Conservation (phyloP, 768 basidiomycete species). For the Leccinum broughii region DNA sequence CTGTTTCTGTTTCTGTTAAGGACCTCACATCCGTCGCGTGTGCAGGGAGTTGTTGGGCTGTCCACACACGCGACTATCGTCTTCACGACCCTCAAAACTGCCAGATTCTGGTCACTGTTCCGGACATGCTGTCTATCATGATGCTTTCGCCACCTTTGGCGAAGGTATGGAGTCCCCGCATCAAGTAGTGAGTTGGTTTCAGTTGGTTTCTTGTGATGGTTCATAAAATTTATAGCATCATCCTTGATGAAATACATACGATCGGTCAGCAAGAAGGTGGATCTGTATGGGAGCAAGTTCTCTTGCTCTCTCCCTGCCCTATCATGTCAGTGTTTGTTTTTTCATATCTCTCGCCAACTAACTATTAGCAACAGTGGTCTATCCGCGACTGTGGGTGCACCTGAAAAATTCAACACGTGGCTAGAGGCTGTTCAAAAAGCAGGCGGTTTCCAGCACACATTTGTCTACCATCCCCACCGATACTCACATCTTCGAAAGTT, state of each 20-base stretch:
- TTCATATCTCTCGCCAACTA: background rate
- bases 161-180: conserved; percentile 56
- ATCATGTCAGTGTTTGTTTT: conserved; percentile 53
- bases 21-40: background rate
- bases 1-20: background rate
- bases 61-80: conserved; percentile 65
- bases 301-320: conserved; percentile 68
- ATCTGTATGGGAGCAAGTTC: conserved; percentile 73
- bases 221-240: conserved; percentile 46
- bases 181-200: conserved; percentile 48
- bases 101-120: conserved; percentile 75
- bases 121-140: conserved; percentile 69
- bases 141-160: conserved; percentile 68
- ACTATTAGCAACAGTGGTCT: conserved; percentile 49
- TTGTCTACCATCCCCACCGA: conserved; percentile 64
- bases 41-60: conserved; percentile 60
- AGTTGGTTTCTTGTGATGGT: background rate
- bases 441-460: conserved; percentile 57
- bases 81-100: conserved; percentile 64
- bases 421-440: conserved; percentile 58
- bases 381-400: conserved; percentile 69
- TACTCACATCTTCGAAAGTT: conserved; percentile 77
- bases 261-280: conserved; percentile 73
- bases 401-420: conserved; percentile 67
- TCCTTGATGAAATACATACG: conserved; percentile 57